A percentile compares a stretch with the other conserved stretches of the same genome.
Evolutionary conservation across 768 basidiomycete genomes (phyloP).

Genomic region (Suillus lakei): DNA sequence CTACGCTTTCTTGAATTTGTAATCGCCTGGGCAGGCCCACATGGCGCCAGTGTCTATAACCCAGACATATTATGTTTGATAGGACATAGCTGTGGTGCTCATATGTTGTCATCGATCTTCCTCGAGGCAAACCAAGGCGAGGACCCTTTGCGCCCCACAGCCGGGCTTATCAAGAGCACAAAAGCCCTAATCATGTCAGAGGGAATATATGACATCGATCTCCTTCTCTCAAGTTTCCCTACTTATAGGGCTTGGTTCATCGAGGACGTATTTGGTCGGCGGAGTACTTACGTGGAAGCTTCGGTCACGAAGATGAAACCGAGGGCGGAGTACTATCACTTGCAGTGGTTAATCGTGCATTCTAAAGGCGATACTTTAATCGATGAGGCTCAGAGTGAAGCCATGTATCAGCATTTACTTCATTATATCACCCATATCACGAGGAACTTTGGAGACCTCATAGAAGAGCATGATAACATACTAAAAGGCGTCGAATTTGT

Average conservation of each 20-base stretch:
- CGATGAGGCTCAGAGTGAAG: constrained; percentile 62
- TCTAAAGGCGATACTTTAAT: constrained; percentile 74
- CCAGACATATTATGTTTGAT: constrained; percentile 56
- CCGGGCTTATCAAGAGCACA: constrained; percentile 46
- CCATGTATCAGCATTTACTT: constrained; percentile 60
- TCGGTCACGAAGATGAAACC: constrained; percentile 49
- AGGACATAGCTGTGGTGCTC: constrained; percentile 84
- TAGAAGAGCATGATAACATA: constrained; percentile 60
- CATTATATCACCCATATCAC: constrained; percentile 29
- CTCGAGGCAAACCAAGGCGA: constrained; percentile 49
- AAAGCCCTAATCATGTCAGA: constrained; percentile 68
- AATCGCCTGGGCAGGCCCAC: constrained; percentile 40
- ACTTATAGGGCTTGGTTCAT: constrained; percentile 75
- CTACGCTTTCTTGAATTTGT: constrained; percentile 67
- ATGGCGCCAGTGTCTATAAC: constrained; percentile 38
- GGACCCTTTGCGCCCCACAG: constrained; percentile 47
- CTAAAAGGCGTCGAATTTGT: constrained; percentile 48
- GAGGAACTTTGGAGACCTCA: constrained; percentile 45
- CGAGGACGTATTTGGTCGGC: constrained; percentile 60
- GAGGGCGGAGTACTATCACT: constrained; percentile 38
- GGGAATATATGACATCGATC: constrained; percentile 79
- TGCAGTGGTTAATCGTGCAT: constrained; percentile 76
- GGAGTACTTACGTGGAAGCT: constrained; percentile 50
- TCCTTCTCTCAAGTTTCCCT: constrained; percentile 67
- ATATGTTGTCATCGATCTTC: constrained; percentile 76